These are phyloP conservation scores for Sarocladium brachiariae DNA, from an alignment of 2,329 filamentous ascomycete species.

Conservation along the genomic window DNA sequence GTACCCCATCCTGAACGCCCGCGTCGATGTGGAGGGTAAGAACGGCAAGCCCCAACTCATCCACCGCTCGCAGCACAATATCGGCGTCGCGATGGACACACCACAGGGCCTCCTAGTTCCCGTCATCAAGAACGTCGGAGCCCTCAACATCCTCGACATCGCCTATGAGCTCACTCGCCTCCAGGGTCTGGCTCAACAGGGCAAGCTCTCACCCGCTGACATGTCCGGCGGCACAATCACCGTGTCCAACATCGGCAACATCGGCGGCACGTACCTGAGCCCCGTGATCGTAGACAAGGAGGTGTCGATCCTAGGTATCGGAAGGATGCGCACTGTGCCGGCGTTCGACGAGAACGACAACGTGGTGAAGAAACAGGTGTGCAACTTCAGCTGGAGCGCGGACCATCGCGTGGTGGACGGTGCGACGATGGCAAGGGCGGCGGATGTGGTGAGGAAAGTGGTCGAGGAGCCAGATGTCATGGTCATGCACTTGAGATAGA, in stretches of 20 bases:
- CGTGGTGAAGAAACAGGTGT: conserved; percentile 70
- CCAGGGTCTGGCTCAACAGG: conserved; percentile 63
- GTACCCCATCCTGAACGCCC: conserved; percentile 82
- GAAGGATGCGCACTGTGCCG: conserved; percentile 71
- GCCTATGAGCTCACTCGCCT: conserved; percentile 70
- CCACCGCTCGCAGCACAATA: conserved; percentile 81
- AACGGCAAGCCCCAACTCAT: conserved; percentile 66
- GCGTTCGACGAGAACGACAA: conserved; percentile 59
- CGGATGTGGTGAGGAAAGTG: conserved; percentile 68
- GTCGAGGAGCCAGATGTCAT: conserved; percentile 84
- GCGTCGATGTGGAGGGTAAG: conserved; percentile 56
- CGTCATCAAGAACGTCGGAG: conserved; percentile 78
- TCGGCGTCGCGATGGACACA: conserved; percentile 93
- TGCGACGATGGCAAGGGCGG: conserved; percentile 87
- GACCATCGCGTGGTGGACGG: conserved; percentile 94
- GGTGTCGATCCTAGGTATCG: conserved; percentile 86
- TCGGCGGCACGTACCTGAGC: conserved; percentile 85
- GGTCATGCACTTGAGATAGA: conserved; percentile 71
- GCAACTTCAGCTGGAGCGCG: conserved; percentile 93
- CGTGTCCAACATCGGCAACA: conserved; percentile 91
- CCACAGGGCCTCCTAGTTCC: conserved; percentile 83
- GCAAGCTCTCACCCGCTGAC: conserved; percentile 68
- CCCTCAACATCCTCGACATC: conserved; percentile 69
- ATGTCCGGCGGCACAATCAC: conserved; percentile 86
- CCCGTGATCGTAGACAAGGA: conserved; percentile 88